Percentiles rank a stretch among this genome's conserved stretches.
phyloP scores from a whole-genome alignment of 768 basidiomycete species.

The Cystofilobasidium bisporidii region DNA sequence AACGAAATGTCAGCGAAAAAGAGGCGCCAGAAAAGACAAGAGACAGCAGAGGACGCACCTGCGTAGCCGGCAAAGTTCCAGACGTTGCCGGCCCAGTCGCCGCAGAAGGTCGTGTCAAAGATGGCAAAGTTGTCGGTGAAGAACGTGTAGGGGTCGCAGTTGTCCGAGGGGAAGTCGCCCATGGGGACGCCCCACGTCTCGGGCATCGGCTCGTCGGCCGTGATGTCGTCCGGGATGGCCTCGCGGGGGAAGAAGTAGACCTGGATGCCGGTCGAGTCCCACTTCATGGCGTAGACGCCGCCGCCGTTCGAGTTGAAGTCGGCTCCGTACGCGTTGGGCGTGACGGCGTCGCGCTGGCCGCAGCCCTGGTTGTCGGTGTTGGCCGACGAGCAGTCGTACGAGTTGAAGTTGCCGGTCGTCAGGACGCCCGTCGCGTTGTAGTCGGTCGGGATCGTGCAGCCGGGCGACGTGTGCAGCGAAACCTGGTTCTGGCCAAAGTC shows the following conservation, averaged over 20 bases:
- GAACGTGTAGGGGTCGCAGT: constrained; percentile 66
- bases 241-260: constrained; percentile 63
- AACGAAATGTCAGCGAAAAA: neutral
- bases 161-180: constrained; percentile 66
- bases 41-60: constrained; percentile 7
- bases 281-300: constrained; percentile 81
- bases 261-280: constrained; percentile 64
- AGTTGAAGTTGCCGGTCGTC: constrained; percentile 38
- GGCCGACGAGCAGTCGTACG: constrained; percentile 37
- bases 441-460: constrained; percentile 41
- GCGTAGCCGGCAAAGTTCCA: constrained; percentile 66
- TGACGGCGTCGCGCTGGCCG: constrained; percentile 54
- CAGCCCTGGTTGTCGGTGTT: constrained; percentile 52
- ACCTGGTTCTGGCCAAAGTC: constrained; percentile 26
- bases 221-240: constrained; percentile 67
- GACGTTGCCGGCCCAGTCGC: constrained; percentile 79
- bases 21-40: neutral
- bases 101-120: constrained; percentile 64
- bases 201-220: constrained; percentile 61
- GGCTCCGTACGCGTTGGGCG: constrained; percentile 63
- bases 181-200: constrained; percentile 63
- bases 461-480: constrained; percentile 23
- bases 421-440: constrained; percentile 53
- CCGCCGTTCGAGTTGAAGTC: constrained; percentile 75
- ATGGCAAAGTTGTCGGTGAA: constrained; percentile 68